These are phyloP conservation scores for Pseudogymnoascus sp. DNA, from an alignment of 2,329 filamentous ascomycete genomes.

Conservation along the genomic window DNA sequence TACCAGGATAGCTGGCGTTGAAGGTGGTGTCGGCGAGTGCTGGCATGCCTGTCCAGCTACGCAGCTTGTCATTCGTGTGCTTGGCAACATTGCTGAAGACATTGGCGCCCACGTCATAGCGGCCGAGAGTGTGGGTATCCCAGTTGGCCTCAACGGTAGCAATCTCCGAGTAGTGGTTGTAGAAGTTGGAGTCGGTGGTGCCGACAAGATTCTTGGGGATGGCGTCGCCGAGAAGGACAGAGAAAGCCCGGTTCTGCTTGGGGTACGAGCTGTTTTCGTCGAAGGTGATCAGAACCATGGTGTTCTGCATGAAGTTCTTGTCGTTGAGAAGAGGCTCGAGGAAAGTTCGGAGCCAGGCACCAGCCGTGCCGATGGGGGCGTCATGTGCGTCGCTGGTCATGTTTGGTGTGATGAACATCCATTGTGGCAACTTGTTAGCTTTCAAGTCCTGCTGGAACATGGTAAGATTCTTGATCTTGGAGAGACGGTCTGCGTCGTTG, in stretches of 20 bases:
- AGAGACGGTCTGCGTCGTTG: conserved; percentile 51
- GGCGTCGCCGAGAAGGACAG: conserved; percentile 68
- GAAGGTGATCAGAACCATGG: conserved; percentile 69
- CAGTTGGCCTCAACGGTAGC: conserved; percentile 65
- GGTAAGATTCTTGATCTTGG: conserved; percentile 68
- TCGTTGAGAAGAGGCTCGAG: conserved; percentile 64
- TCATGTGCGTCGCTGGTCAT: conserved; percentile 76
- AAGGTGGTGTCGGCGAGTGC: conserved; percentile 34
- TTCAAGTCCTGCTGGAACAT: conserved; percentile 62
- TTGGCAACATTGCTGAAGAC: conserved; percentile 56
- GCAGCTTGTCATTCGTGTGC: conserved; percentile 48
- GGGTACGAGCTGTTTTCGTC: conserved; percentile 71
- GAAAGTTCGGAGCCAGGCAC: conserved; percentile 61
- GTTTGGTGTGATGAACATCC: conserved; percentile 66
- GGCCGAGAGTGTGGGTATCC: conserved; percentile 61
- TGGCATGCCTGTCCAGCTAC: conserved; percentile 22
- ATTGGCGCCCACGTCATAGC: conserved; percentile 67
- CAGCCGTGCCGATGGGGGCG: conserved; percentile 61
- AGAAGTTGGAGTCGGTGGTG: conserved; percentile 63
- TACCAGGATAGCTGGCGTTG: conserved; percentile 40
- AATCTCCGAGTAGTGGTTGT: conserved; percentile 66
- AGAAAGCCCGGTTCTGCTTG: conserved; percentile 61
- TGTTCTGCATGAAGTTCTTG: conserved; percentile 66
- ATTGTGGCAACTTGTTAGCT: conserved; percentile 60
- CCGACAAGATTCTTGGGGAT: conserved; percentile 58